These are phyloP conservation scores for Urtica urens DNA, from an alignment of 306 rosid species.

Conservation along the genomic window DNA sequence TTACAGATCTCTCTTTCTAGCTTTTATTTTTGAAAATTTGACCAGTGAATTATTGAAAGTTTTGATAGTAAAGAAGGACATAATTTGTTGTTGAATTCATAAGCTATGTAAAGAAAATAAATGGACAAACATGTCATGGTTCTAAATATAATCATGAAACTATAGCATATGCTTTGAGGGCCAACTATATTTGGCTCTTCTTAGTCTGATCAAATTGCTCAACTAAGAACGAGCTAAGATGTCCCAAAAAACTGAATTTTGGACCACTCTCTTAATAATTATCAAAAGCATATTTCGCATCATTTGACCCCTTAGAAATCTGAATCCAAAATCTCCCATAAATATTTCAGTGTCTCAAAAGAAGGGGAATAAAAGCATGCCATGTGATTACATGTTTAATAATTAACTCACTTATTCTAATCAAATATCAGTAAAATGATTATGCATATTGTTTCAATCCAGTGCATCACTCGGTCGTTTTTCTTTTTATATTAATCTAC, in stretches of 20 bases:
- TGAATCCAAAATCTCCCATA: no score
- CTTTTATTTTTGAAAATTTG: background rate
- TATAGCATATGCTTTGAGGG: slow-evolving; percentile 1
- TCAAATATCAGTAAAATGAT: no score
- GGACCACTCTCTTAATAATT: slow-evolving; percentile 1
- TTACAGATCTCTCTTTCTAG: background rate
- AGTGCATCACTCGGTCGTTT: no score
- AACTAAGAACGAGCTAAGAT: background rate
- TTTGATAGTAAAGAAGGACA: background rate
- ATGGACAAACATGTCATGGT: no score
- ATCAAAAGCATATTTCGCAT: background rate
- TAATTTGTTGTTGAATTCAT: background rate
- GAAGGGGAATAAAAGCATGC: no score
- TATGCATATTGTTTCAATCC: no score
- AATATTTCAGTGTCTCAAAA: no score
- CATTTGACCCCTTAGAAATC: background rate
- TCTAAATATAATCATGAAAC: no score
- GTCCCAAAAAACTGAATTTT: background rate
- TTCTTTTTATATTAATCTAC: no score
- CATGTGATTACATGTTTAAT: no score
- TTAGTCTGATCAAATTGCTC: background rate
- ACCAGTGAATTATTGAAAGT: background rate
- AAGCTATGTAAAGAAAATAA: background rate
- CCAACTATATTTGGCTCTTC: slow-evolving; percentile 8
- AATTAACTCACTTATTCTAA: no score